Conservation (phyloP, 2,329 filamentous ascomycete genomes). For the Lanzia echinophila region DNA sequence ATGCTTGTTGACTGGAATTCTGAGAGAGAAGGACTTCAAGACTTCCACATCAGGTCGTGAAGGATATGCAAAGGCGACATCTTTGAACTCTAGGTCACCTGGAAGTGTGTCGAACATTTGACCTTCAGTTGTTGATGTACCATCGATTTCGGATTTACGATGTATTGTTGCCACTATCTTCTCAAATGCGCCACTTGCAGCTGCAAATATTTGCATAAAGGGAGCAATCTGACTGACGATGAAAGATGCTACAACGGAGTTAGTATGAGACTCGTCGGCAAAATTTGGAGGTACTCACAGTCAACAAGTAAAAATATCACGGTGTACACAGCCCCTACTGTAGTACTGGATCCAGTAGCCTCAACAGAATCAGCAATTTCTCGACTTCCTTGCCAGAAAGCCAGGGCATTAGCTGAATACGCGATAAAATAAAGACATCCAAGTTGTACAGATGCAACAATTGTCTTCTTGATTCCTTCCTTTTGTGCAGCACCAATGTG, state of each 20-base stretch:
- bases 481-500: conserved; percentile 27
- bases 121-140: conserved; percentile 19
- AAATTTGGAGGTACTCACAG: conserved; percentile 30
- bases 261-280: background rate
- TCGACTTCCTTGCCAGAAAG: conserved; percentile 48
- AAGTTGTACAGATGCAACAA: conserved; percentile 40
- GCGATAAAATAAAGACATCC: conserved; percentile 34
- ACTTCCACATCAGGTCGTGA: conserved; percentile 23
- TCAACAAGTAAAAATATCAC: conserved; percentile 47
- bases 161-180: background rate
- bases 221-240: conserved; percentile 4
- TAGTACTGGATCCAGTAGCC: conserved; percentile 11
- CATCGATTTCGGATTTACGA: background rate
- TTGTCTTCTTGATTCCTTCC: conserved; percentile 43
- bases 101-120: background rate
- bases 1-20: conserved; percentile 17
- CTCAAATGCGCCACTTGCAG: background rate
- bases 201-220: conserved; percentile 3
- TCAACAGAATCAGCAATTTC: conserved; percentile 34
- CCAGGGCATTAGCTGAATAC: conserved; percentile 44
- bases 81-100: background rate
- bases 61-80: conserved; percentile 34
- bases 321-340: conserved; percentile 32
- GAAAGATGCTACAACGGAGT: background rate
- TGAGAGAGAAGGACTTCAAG: conserved; percentile 26